Percentiles rank a stretch among this genome's conserved stretches.
phyloP scores from a whole-genome alignment of 163 green algal species.

The Chlamydomonas reinhardtii region DNA sequence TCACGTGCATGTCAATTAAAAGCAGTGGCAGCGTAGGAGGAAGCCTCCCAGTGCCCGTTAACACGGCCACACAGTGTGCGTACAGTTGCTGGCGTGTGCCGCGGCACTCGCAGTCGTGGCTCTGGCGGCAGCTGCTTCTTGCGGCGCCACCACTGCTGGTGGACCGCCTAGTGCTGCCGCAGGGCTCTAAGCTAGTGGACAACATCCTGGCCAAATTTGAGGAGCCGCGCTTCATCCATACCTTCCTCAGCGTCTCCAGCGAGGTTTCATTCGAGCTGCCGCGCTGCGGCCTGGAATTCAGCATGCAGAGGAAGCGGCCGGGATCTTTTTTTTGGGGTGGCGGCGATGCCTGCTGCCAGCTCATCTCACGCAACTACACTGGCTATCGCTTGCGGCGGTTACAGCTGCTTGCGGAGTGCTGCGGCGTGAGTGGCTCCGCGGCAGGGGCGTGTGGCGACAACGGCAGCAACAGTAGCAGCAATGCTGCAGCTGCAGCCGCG shows the following conservation, averaged over 20 bases:
- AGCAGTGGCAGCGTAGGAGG: not conserved
- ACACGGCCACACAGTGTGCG: not conserved
- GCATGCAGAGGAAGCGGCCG: not conserved
- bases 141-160: slow-evolving; percentile 20
- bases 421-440: no score
- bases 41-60: not conserved
- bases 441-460: not conserved
- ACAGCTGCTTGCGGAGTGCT: slow-evolving; percentile 47
- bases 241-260: not conserved
- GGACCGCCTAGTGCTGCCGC: slow-evolving; percentile 56
- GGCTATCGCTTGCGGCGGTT: slow-evolving; percentile 25
- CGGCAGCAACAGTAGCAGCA: not conserved
- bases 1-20: not conserved
- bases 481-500: not conserved
- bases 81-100: slow-evolving; percentile 61
- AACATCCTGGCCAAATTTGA: slow-evolving; percentile 64
- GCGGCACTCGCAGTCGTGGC: slow-evolving; percentile 40
- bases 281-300: slow-evolving; percentile 63
- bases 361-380: slow-evolving; percentile 17
- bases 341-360: no score
- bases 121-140: slow-evolving; percentile 43
- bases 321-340: no score
- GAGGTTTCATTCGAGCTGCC: slow-evolving; percentile 62
- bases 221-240: slow-evolving; percentile 60
- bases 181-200: not conserved